Base-by-base conservation (phyloP, 331 rosid genomes). In the Malus hybrid region DNA sequence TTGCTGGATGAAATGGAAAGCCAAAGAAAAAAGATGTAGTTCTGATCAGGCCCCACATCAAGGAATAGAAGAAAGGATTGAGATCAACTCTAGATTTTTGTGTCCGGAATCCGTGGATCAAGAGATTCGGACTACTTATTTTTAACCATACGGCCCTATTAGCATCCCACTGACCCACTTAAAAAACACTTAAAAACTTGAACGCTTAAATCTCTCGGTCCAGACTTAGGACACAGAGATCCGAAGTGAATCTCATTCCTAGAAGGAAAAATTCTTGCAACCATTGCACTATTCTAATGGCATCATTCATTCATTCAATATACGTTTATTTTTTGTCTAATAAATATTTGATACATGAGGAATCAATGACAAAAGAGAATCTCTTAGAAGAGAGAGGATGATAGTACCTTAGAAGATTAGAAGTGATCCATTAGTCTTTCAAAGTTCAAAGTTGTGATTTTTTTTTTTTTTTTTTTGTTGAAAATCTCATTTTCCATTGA, bases 391-490 rank as follows among this genome's bases (percentile, higher is more conserved):
- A 52, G 57, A 16, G 57, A 28, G 36, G 63, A 64, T 68, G 75
- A 61, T 62, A 7, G 9, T 42, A 13, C 18, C 74, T 81, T 56
- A 34, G 83, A 88, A 74, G 71, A 68, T 53, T 80, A 88, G 72
- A 77, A 64, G 55, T 36, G 44, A 36, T 36, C 11, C 44, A 36
- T 36, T 80, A 3, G 76, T 68, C 83, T 68, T 8, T 2, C 20
- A 16, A 52, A 16, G 57, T 68, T 82, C 19, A 63, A 84, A 77
- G 75, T 77, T 75, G 71, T 73, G 46, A 52, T 24, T 24, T 24
- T 24, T 24, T 24, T 5, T 7, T 70, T 34, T 3, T 39, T 9
- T 48, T 24, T 8, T 36, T 7, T 3, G 2, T 71, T 19, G 56
- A 7, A 12, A 14, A 30, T 66, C 20, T 26, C 5, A 9, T 24